Percentiles rank a stretch among this genome's conserved stretches.
Conservation (phyloP, 805 yeast genomes). For the Suhomyces kilbournensis region DNA sequence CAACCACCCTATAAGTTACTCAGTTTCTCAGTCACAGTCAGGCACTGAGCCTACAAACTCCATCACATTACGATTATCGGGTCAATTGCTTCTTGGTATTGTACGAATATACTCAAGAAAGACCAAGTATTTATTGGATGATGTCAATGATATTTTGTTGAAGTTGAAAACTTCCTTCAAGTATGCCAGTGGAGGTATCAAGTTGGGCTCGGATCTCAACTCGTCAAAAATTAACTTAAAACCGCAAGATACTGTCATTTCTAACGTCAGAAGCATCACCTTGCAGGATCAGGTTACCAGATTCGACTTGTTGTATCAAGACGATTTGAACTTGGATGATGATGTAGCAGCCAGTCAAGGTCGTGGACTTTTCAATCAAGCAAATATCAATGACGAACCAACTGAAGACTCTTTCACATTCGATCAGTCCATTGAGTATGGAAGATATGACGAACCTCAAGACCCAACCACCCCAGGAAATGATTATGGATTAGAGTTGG, state of each 20-base stretch:
- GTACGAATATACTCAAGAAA: slow-evolving; percentile 83
- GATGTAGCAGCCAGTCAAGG: slow-evolving; percentile 9
- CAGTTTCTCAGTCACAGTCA: slow-evolving; percentile 13
- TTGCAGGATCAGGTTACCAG: slow-evolving; percentile 79
- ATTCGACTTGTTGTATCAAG: slow-evolving; percentile 67
- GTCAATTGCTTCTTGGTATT: slow-evolving; percentile 82
- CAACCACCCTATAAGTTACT: slow-evolving; percentile 56
- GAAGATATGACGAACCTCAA: slow-evolving; percentile 45
- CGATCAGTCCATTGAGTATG: slow-evolving; percentile 66
- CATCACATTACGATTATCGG: slow-evolving; percentile 76
- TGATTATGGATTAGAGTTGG: slow-evolving; percentile 27
- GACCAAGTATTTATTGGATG: slow-evolving; percentile 78
- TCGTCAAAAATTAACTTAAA: slow-evolving; percentile 53
- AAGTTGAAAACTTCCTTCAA: slow-evolving; percentile 68
- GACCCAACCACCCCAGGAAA: slow-evolving; percentile 22
- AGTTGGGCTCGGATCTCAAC: slow-evolving; percentile 13
- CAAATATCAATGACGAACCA: not conserved
- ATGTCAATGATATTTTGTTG: slow-evolving; percentile 71
- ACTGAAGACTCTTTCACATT: slow-evolving; percentile 33
- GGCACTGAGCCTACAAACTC: slow-evolving; percentile 33
- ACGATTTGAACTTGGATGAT: slow-evolving; percentile 45
- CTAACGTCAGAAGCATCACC: slow-evolving; percentile 57
- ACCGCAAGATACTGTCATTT: slow-evolving; percentile 56
- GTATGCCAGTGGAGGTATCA: slow-evolving; percentile 32
- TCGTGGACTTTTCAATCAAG: slow-evolving; percentile 22